Base-by-base conservation (phyloP, 352 stramenopile genomes). In the Globisporangium acanthophoron region DNA sequence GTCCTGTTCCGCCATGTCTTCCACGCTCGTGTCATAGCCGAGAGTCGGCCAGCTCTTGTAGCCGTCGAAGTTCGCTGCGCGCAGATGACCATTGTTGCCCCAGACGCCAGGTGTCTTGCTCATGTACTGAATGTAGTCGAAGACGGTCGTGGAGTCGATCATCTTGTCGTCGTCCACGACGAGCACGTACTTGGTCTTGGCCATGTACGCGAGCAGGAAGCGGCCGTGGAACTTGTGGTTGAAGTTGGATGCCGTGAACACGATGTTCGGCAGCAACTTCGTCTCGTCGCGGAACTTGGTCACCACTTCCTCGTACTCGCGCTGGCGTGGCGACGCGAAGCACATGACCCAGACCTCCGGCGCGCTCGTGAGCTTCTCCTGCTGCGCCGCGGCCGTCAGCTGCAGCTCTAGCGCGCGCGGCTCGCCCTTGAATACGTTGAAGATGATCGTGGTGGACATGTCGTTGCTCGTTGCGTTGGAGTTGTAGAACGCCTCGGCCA, bases 391-490 rank as follows among this genome's bases (percentile, higher is more conserved):
- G 7, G 64, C 65, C 11, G 67, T 31, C 16, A 88, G 56, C 55
- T 88, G 78, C 49, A 77, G 63, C 3, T 67, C 66, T 2, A 88
- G 64, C 5, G 74, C 73, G 8, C 71, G 64, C 0, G 71, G 65
- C 50, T 70, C 66, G 8, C 78, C 75, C 52, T 85, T 81, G 64
- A 82, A 88, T 24, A 85, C 59, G 61, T 88, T 88, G 60, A 88
- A 85, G 61, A 88, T 88, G 65, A 88, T 88, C 12, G 78, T 88
- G 16, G 78, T 85, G 12, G 75, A 85, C 20, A 74, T 85, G 31
- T 80, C 74, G 2, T 46, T 67, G 54, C 31, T 59, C 53, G 4
- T 35, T 11, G 31, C 46, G 1, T 49, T 37, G 0, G 70, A 75
- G 4, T 58, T 74, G 65, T 87, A 87, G 58, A 87, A 87, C 11